Evolutionary conservation across 2,329 filamentous ascomycete genomes (phyloP), one percentile per base, ranked within the genome.

Genomic region (Diaporthe sp.): DNA sequence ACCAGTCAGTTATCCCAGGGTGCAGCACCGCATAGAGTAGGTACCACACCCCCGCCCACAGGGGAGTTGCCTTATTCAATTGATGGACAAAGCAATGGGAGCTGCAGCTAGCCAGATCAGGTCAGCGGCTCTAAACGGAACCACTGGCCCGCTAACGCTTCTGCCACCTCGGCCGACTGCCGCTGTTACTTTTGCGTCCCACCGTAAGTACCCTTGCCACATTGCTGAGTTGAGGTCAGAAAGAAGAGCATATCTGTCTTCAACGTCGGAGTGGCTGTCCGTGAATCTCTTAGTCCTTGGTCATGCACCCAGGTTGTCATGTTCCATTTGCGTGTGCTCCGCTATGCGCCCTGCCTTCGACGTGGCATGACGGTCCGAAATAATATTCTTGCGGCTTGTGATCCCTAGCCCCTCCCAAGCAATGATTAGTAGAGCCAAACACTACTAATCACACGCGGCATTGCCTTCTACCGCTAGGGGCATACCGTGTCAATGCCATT

Each of bases 121-220:
- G 70, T 30, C 44, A 53, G 68, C 32, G 56, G 70, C 70, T 71
- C 70, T 63, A 25, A 3, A 63, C 70, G 70, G 70, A 71, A 44
- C 70, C 47, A 53, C 47, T 44, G 70, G 56, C 44, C 70, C 70
- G 70, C 56, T 55, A 55, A 47, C 63, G 70, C 70, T 32, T 25
- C 56, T 42, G 50, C 35, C 58, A 32, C 30, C 53, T 61, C 42
- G 44, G 56, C 70, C 44, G 47, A 71, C 70, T 55, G n/a, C 70
- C 47, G 44, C 56, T 39, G 30, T 39, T 68, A n/a, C 55, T 30
- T 17, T 37, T 30, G 42, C 32, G 56, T 61, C 25, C 30, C 39
- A 51, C 42, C 27, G n/a, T 19, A 17, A 42, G 39, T 22, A 63
- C 25, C 59, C 25, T 44, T 30, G 39, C 39, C 25, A 30, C 59